Conservation (phyloP, 306 rosid genomes). For the Begonia fuchsioides region DNA sequence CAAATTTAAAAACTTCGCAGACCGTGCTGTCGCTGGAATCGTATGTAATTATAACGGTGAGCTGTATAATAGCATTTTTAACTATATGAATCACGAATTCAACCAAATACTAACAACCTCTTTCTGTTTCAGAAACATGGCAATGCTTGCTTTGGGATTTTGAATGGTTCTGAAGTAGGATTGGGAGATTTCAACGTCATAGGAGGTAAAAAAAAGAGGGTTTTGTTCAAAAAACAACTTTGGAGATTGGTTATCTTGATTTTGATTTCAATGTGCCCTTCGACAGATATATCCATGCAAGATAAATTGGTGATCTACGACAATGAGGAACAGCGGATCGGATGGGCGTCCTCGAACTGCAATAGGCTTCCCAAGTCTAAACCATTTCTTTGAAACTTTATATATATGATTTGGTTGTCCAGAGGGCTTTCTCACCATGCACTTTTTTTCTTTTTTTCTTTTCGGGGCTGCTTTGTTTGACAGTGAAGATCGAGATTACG, state of each 20-base stretch:
- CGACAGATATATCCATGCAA: conserved; percentile 43
- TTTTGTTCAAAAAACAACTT: background rate
- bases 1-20: conserved; percentile 19
- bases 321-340: conserved; percentile 51
- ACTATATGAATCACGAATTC: background rate
- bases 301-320: conserved; percentile 61
- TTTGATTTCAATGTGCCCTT: conserved; percentile 2
- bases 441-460: background rate
- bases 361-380: conserved; percentile 36
- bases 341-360: conserved; percentile 55
- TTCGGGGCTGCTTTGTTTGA: background rate
- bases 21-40: conserved; percentile 38
- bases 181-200: conserved; percentile 37
- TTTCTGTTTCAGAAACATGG: conserved; percentile 31
- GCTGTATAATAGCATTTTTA: conserved; percentile 5
- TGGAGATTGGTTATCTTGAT: background rate
- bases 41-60: conserved; percentile 56
- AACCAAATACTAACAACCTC: conserved; percentile 9
- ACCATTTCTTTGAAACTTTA: conserved; percentile 2
- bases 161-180: conserved; percentile 31
- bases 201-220: conserved; percentile 51
- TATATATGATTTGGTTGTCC: background rate
- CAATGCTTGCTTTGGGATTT: conserved; percentile 68
- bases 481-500: background rate
- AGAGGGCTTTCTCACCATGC: background rate